Base-by-base conservation (phyloP, 2,329 filamentous ascomycete species). In the Botryotinia globosa region DNA sequence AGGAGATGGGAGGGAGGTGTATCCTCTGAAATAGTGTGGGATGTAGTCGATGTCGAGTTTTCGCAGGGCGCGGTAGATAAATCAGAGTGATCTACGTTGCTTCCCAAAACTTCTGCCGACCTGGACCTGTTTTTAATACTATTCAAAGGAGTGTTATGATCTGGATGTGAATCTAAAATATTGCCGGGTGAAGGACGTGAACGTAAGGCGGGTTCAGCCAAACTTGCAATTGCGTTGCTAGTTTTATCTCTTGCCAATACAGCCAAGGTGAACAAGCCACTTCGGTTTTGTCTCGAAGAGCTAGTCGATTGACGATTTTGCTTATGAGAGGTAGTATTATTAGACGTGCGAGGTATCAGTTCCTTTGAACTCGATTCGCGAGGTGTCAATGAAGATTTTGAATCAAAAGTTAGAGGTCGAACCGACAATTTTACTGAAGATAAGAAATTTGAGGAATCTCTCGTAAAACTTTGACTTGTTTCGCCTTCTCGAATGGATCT, bases 211-310 rank as follows among this genome's bases (percentile, higher is more conserved):
- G 78, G 78, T 59, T 79, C 78, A 44, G 78, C 73, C 37, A 80
- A 73, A 72, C 74, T 80, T 32, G 79, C 79, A 74, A 80, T 78
- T 20, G 77, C 78, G 73, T 73, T 80, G 39, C 74, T 75, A 14
- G 79, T 79, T 73, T 80, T 80, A 66, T 80, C 79, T n/a, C 77
- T 77, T 63, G 80, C 79, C 69, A 80, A 76, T 62, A 76, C 75
- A 54, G 79, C 79, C 29, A 81, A 75, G 29, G 74, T 79, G 61
- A 80, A 77, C 25, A 81, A 51, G 32, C 74, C 75, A 29, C 74
- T 64, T 56, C 79, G 77, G 72, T 76, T 80, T 58, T 73, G 73
- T 54, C 74, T 78, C 3, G 73, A 71, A 16, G 75, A 77, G 54
- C 65, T 77, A 61, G 75, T 76, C 32, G 78, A 78, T 68, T 79